Evolutionary conservation across 2,329 filamentous ascomycete species (phyloP).

Genomic region (Fusarium fujikuroi): DNA sequence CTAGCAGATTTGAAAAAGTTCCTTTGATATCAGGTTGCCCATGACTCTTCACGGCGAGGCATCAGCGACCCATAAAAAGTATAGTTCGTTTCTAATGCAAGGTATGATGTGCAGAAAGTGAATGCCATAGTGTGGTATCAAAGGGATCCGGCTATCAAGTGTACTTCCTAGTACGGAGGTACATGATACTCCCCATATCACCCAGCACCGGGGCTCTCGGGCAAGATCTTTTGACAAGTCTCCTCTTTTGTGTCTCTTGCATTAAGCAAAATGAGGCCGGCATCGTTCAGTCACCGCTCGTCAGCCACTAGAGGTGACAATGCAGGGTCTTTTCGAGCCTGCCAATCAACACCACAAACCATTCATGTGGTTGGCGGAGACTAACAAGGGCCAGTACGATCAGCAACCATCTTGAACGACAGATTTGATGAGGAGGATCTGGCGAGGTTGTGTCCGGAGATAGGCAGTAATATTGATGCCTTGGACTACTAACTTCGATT

Average conservation of each 20-base stretch:
- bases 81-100: slow-evolving; percentile 22
- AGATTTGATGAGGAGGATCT: background rate
- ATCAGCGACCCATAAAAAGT: slow-evolving; percentile 19
- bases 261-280: slow-evolving; percentile 21
- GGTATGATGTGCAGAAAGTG: slow-evolving; percentile 28
- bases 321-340: slow-evolving; percentile 28
- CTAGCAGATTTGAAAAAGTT: slow-evolving; percentile 30
- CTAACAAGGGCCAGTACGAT: slow-evolving; percentile 4
- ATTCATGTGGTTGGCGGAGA: background rate
- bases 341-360: slow-evolving; percentile 14
- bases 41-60: slow-evolving; percentile 36
- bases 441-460: background rate
- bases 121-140: background rate
- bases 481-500: background rate
- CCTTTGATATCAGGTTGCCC: slow-evolving; percentile 10
- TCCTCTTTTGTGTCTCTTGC: slow-evolving; percentile 4
- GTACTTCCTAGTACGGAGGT: slow-evolving; percentile 1
- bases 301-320: slow-evolving; percentile 29
- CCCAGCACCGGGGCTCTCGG: background rate
- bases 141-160: slow-evolving; percentile 3
- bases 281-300: slow-evolving; percentile 30
- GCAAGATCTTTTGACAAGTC: background rate
- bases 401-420: slow-evolving; percentile 11
- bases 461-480: slow-evolving; percentile 13
- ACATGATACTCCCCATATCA: slow-evolving; percentile 4